Percentiles rank a stretch among this genome's conserved stretches.
phyloP scores from a whole-genome alignment of 2,329 filamentous ascomycete genomes.

The Paraphaeosphaeria sporulosa region DNA sequence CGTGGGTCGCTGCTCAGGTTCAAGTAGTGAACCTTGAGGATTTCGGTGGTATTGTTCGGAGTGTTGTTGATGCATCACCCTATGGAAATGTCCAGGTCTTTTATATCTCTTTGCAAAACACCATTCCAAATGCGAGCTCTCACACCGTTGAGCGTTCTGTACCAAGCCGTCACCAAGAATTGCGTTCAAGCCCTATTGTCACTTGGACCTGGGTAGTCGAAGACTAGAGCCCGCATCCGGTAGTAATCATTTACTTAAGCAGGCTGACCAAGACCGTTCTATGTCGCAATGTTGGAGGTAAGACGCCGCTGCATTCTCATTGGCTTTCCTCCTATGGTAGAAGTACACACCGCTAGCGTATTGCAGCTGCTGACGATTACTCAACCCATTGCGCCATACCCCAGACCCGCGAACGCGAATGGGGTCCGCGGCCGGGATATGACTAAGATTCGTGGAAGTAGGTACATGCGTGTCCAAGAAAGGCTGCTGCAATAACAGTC shows the following conservation, averaged over 20 bases:
- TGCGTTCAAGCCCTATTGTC: too few relatives aligned
- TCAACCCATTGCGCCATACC: slow-evolving; percentile 1
- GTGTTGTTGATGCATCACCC: not conserved
- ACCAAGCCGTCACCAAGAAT: not conserved
- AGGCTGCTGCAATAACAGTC: not conserved
- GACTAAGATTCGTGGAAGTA: not conserved
- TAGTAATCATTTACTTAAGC: slow-evolving; percentile 4
- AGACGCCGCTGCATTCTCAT: slow-evolving; percentile 1
- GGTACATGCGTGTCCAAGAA: not conserved
- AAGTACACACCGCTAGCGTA: not conserved
- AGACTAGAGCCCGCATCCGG: not conserved
- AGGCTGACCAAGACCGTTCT: not conserved
- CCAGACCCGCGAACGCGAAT: not conserved
- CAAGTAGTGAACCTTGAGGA: not conserved
- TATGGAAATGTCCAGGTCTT: not conserved
- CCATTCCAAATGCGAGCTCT: slow-evolving; percentile 3
- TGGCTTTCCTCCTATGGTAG: slow-evolving; percentile 1
- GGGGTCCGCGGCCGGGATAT: slow-evolving; percentile 10
- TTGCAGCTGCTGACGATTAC: slow-evolving; percentile 10
- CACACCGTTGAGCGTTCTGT: not conserved
- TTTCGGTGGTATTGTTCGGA: not conserved
- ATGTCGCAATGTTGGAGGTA: not conserved
- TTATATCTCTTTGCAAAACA: not conserved
- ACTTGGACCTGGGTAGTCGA: too few relatives aligned
- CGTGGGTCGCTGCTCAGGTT: not conserved